Base-by-base conservation (phyloP, 192 early-diverging fungal genomes). In the Phlyctochytrium bullatum region DNA sequence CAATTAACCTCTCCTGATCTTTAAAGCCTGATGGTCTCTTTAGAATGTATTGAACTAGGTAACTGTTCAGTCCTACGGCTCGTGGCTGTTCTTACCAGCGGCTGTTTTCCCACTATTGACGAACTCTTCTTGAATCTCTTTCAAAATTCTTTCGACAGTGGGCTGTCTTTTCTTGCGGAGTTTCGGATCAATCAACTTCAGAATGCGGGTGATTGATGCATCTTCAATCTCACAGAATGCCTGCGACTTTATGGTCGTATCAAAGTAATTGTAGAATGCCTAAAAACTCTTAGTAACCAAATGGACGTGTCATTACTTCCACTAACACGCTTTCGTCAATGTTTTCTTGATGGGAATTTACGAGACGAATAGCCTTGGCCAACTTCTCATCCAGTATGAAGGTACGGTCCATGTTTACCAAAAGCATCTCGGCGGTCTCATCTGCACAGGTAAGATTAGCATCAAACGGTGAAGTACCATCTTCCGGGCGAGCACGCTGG, bases 261-360 rank as follows among this genome's bases (percentile, higher is more conserved):
- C 73, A 69, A 82, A 86, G 65, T 84, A 85, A 23, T 73, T 68
- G 77, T 82, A 86, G 57, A 86, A 85, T 3, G 79, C 75, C 78
- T 83, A 47, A 28, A 47, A 65, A 20, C 2, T 36, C 3, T 36
- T 30, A 57, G 25, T 20, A 57, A 6, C 12, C 16, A 27, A 57
- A 10, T 10, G 6, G 24, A 34, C 28, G 59, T 20, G 40, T 6
- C 20, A 47, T 47, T 47, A 25, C 60, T 14, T 61, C 47, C 20
- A 34, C 62, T 3, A 25, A 30, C 34, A 36, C 25, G 10, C 23
- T 66, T 2, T 57, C 54, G 54, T 57, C n/a, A 6, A 35, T 30
- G 28, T 2, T 56, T 52, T 59, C 12, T 3, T 47, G 10, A 35
- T 61, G 52, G 47, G 34, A 27, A 20, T 10, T 57, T 6, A 25